Evolutionary conservation across 163 green algal genomes (phyloP), one percentile per base, ranked within the genome.

Genomic region (Scenedesmus sp.): DNA sequence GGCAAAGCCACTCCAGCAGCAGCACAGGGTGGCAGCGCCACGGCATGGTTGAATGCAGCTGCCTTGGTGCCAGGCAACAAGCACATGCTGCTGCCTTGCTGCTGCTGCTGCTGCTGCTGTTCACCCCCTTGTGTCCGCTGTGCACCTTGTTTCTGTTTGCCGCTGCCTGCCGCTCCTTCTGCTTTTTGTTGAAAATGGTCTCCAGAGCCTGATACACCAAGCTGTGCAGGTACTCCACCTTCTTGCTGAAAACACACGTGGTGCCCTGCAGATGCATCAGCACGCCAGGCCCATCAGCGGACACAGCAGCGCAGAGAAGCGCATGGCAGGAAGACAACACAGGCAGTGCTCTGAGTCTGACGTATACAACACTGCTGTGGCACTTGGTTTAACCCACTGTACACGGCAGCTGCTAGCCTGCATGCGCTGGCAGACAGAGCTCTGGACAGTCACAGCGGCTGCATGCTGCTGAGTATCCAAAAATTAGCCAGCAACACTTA

Each of bases 161-260:
- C 37, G 88, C 90, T 20, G 84, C 83, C 20, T 81, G 87, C 16
- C 84, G 53, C 43, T 87, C 92, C 43, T 88, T 78, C 56, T 91
- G 83, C n/a, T 84, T 84, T 59, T 92, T 93, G 82, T 85, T 87
- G 43, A 91, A 72, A 2, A 98, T 95, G 18, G 94, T 93, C 26
- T 97, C 94, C n/a, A 98, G 83, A 0, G 96, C 95, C 86, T 97
- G 93, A 85, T 97, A 97, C 15, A 98, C 97, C 82, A 99, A 88
- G 22, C 88, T 96, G 90, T 98, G 94, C 42, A 99, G 94, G 90
- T 98, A 97, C 91, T 99, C 97, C 1, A 99, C 97, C 90, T 99
- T 99, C 68, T 97, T 97, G 90, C 95, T 96, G 93, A 98, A 99
- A 13, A 99, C 94, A 86, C 95, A 97, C 18, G 96, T 95, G 30